Evolutionary conservation across 345 rosid species (phyloP), one percentile per base, ranked within the genome.

Genomic region (Citrus australasica): DNA sequence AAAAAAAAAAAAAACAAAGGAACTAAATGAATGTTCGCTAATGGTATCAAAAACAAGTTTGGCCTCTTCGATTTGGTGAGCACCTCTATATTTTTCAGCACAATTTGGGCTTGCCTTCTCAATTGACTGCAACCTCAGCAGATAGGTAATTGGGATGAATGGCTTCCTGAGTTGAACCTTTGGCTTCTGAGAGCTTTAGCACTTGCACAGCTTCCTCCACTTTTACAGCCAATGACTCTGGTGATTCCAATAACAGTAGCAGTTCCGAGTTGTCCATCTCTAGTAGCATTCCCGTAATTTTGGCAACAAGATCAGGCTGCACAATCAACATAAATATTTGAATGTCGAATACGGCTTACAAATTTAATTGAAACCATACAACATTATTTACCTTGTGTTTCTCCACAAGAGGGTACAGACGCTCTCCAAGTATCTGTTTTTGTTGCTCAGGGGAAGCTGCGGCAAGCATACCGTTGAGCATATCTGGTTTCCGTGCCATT

Each of bases 261-360:
- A 92, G 80, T 66, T 93, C 94, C 4, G 94, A 72, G 46, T 87
- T 87, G 84, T 90, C 96, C 96, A 89, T 90, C 87, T 90, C 92
- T 79, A 92, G 68, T 72, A 93, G 90, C 96, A 92, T 93, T 35
- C 93, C 98, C 0, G 98, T 93, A 38, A 93, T 90, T 83, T 93
- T 93, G 16, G 91, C 85, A 19, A 81, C 96, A 72, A 88, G 90
- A 70, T 89, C 89, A 22, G 94, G 94, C 94, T 93, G 92, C 86
- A 79, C 9, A 53, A 3, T 53, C 0, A 53, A 53, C 58, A 53
- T 1, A 6, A 19, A 53, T 17, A 17, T 17, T 53, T 53, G 58
- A 53, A 46, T 46, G 17, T 53, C 21, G 2, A 19, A 17, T 5
- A 6, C 7, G 2, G 58, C 58, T 17, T 5, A 16, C 17, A 51